Percentiles rank a stretch among this genome's conserved stretches.
These are phyloP conservation scores for Aureobasidium subglaciale DNA, from an alignment of 2,329 filamentous ascomycete genomes.

Conservation along the genomic window DNA sequence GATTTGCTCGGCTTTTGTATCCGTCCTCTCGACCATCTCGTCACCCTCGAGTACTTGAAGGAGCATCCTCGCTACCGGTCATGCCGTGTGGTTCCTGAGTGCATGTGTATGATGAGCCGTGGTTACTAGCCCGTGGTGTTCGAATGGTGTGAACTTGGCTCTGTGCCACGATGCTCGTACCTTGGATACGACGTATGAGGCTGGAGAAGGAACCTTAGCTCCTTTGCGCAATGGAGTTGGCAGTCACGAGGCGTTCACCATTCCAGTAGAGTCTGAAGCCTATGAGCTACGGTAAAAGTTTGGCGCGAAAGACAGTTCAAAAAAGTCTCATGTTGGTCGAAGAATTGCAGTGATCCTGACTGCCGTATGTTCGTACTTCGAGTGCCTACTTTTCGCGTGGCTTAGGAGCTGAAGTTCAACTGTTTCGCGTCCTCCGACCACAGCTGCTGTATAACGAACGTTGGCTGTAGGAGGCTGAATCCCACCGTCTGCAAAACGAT, in stretches of 20 bases:
- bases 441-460: background rate
- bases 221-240: background rate
- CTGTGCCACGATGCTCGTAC: background rate
- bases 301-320: background rate
- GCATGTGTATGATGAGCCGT: background rate
- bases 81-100: slow-evolving; percentile 1
- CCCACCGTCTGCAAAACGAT: background rate
- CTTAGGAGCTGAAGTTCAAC: slow-evolving; percentile 4
- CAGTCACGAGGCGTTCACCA: background rate
- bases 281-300: background rate
- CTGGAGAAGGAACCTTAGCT: slow-evolving; percentile 1
- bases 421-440: background rate
- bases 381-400: background rate
- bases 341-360: background rate
- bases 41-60: background rate
- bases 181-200: slow-evolving; percentile 8
- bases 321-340: background rate
- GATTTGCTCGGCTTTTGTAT: slow-evolving; percentile 8
- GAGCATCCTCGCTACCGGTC: background rate
- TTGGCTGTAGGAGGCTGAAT: background rate
- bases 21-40: background rate
- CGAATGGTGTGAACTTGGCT: background rate
- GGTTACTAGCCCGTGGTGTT: slow-evolving; percentile 3
- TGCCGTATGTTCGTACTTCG: background rate
- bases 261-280: background rate